A percentile compares a stretch with the other conserved stretches of the same genome.
Conservation (phyloP, 257 asterid species). For the Solanum rostratum region DNA sequence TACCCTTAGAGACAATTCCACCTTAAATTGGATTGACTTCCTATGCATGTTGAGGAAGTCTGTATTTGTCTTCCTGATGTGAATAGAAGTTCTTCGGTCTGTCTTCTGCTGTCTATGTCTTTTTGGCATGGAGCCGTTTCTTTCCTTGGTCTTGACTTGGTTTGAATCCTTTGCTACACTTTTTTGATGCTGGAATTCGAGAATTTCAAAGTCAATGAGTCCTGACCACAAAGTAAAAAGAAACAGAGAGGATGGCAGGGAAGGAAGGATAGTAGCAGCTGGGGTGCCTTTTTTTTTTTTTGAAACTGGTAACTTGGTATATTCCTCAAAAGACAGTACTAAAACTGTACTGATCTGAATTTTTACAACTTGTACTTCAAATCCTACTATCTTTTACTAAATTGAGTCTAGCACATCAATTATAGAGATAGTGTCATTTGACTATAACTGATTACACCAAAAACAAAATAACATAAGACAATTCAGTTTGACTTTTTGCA, state of each 20-base stretch:
- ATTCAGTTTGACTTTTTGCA: too few species aligned
- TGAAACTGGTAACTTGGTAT: too few species aligned
- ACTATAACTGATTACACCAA: too few species aligned
- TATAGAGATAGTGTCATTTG: too few species aligned
- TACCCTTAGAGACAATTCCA: background rate
- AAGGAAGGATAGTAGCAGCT: background rate
- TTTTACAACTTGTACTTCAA: too few species aligned
- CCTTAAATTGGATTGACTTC: background rate
- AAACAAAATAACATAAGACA: too few species aligned
- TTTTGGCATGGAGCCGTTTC: background rate
- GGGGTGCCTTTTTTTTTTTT: too few species aligned
- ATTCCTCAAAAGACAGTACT: too few species aligned
- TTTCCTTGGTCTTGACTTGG: background rate
- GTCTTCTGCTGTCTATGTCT: background rate
- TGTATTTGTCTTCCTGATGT: background rate
- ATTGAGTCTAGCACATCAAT: too few species aligned
- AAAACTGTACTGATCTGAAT: too few species aligned
- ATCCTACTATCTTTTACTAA: too few species aligned
- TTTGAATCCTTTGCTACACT: background rate
- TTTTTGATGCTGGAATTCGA: background rate
- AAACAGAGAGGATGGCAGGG: background rate
- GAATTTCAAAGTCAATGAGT: background rate
- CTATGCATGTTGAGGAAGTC: background rate
- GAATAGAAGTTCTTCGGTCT: background rate
- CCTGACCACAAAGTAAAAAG: background rate